Base-by-base conservation (phyloP, 2,329 filamentous ascomycete genomes). In the Daldinia sp. region DNA sequence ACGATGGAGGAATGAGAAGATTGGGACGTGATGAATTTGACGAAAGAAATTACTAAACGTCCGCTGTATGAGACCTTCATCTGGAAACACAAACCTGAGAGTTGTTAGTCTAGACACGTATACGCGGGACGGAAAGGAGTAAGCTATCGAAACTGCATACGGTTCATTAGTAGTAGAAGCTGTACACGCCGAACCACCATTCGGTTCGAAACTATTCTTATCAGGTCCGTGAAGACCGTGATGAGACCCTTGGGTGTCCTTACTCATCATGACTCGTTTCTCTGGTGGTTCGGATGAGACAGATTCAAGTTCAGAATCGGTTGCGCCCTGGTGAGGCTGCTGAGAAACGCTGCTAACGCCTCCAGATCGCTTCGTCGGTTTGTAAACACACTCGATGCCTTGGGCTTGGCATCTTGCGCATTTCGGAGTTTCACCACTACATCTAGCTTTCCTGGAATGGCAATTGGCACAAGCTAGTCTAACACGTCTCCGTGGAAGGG, bases 31-130 rank as follows among this genome's bases (percentile, higher is more conserved):
- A 73, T 87, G 84, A 37, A 87, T 79, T 69, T 86, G 82, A 39
- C 82, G 81, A 72, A 87, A 87, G 75, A 85, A 87, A 67, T 82
- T 81, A 68, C 83, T 83, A 66, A 87, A 85, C 4, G 83, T 83
- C 35, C 80, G 80, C 50, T 80, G 77, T 37, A 84, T 82, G 23
- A 86, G 71, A 19, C 79, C 75, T 68, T 85, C 82, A 66, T 74
- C 71, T 6, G 74, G 74, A 64, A 72, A 83, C 75, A 47, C 77
- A 76, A 63, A 81, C 80, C 69, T 84, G 77, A 13, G 71, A 74
- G 74, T 23, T 72, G 65, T 64, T 63, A 73, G 69, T 66, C 61
- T 60, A 34, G 32, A 4, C n/a, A 17, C 17, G 17, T 45, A 52
- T 61, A 37, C 13, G 57, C 45, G 51, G 45, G 52, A 53, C 51